Conservation (phyloP, 805 yeast species). For the Zygosaccharomyces bailii region DNA sequence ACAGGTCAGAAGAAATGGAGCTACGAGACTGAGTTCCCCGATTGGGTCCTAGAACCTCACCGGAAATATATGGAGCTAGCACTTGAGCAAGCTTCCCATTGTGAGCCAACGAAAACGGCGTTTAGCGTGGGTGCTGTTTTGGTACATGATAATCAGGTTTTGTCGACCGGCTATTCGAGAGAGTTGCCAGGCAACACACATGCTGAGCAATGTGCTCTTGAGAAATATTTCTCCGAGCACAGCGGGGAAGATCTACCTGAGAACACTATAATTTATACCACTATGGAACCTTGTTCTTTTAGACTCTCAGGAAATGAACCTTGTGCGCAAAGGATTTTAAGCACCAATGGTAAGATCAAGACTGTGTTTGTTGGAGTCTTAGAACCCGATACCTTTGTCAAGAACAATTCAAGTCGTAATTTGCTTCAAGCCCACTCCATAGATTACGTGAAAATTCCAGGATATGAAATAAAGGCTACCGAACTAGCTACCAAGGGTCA, state of each 20-base stretch:
- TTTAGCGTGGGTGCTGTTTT: slow-evolving; percentile 93
- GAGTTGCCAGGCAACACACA: slow-evolving; percentile 94
- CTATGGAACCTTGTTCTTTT: slow-evolving; percentile 95
- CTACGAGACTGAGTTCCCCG: slow-evolving; percentile 72
- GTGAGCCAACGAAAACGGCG: slow-evolving; percentile 80
- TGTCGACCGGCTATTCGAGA: slow-evolving; percentile 84
- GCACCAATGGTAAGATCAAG: slow-evolving; percentile 45
- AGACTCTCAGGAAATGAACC: slow-evolving; percentile 88
- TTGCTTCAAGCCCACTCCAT: slow-evolving; percentile 56
- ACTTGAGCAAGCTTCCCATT: slow-evolving; percentile 69
- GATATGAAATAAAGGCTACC: slow-evolving; percentile 69
- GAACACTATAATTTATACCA: slow-evolving; percentile 83
- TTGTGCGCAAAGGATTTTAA: slow-evolving; percentile 76
- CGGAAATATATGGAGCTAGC: slow-evolving; percentile 69
- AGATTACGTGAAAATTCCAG: slow-evolving; percentile 76
- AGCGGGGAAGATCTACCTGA: slow-evolving; percentile 48
- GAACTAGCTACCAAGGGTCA: slow-evolving; percentile 75
- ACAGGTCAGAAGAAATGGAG: slow-evolving; percentile 51
- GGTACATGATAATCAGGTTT: slow-evolving; percentile 55
- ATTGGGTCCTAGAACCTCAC: slow-evolving; percentile 71
- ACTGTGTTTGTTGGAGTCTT: slow-evolving; percentile 87
- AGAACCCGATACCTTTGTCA: slow-evolving; percentile 89
- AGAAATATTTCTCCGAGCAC: slow-evolving; percentile 53
- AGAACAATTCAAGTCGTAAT: slow-evolving; percentile 60
- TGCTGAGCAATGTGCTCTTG: slow-evolving; percentile 93